phyloP scores from a whole-genome alignment of 495 filamentous ascomycete species.

The Hypoxylon subgilvum region DNA sequence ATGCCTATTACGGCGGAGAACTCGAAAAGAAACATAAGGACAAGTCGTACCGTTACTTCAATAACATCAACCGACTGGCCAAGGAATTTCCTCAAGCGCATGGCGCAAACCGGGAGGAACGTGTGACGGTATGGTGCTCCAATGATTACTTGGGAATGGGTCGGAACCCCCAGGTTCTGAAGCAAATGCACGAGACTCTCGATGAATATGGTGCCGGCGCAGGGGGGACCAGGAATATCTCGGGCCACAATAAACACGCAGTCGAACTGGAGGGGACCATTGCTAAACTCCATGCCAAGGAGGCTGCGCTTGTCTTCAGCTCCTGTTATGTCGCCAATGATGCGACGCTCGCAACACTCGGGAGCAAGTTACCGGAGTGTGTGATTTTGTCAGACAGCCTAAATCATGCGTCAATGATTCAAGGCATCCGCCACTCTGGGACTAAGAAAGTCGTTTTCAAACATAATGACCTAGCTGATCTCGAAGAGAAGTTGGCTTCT shows the following conservation, averaged over 20 bases:
- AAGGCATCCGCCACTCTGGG: conserved; percentile 95
- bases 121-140: conserved; percentile 98
- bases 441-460: conserved; percentile 98
- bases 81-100: conserved; percentile 96
- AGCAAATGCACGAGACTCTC: conserved; percentile 91
- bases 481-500: conserved; percentile 88
- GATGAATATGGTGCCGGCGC: conserved; percentile 95
- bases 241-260: conserved; percentile 95
- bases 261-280: conserved; percentile 81
- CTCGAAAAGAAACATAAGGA: conserved; percentile 99
- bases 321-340: conserved; percentile 99
- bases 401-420: conserved; percentile 99
- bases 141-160: conserved; percentile 99
- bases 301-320: conserved; percentile 89
- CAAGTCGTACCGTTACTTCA: conserved; percentile 99
- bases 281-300: conserved; percentile 88
- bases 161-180: conserved; percentile 82
- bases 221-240: conserved; percentile 95
- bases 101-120: conserved; percentile 80
- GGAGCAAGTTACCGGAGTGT: conserved; percentile 93
- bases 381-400: conserved; percentile 94
- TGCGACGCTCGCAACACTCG: conserved; percentile 93
- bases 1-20: conserved; percentile 84
- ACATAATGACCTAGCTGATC: conserved; percentile 90
- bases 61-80: conserved; percentile 98